These are phyloP conservation scores for Pythium folliculosum DNA, from an alignment of 352 stramenopile genomes.

Conservation along the genomic window DNA sequence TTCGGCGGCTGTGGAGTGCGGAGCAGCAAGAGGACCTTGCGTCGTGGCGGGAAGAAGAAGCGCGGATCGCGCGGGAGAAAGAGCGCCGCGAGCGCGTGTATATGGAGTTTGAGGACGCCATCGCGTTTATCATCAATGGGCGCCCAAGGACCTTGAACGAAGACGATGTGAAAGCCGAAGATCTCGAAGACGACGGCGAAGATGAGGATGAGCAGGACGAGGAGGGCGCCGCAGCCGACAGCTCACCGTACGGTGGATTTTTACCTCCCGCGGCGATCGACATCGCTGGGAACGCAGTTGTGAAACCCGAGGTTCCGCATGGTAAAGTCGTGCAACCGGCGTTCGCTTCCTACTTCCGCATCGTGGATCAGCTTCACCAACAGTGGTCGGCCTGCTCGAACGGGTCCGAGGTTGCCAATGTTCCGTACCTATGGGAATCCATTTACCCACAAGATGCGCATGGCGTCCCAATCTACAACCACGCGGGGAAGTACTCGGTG, in stretches of 20 bases:
- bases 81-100: constrained; percentile 52
- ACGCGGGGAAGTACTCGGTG: constrained; percentile 75
- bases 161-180: constrained; percentile 58
- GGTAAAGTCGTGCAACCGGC: constrained; percentile 65
- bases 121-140: constrained; percentile 73
- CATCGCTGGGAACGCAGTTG: constrained; percentile 49
- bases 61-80: constrained; percentile 47
- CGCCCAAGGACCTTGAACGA: constrained; percentile 55
- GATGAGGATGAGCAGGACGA: constrained; percentile 46
- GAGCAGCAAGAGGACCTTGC: constrained; percentile 53
- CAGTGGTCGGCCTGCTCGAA: constrained; percentile 10
- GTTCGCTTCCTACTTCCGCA: constrained; percentile 69
- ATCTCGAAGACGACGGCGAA: constrained; percentile 71
- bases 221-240: constrained; percentile 32
- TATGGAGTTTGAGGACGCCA: constrained; percentile 78
- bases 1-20: constrained; percentile 64
- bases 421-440: constrained; percentile 64
- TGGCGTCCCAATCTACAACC: constrained; percentile 57
- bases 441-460: constrained; percentile 71
- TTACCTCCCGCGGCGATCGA: constrained; percentile 55
- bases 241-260: constrained; percentile 50
- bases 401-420: neutral
- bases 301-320: constrained; percentile 60
- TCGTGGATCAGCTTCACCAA: constrained; percentile 60
- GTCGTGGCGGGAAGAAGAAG: constrained; percentile 58